Evolutionary conservation across 108 stramenopile genomes (phyloP).

Genomic region (Seminavis robusta): DNA sequence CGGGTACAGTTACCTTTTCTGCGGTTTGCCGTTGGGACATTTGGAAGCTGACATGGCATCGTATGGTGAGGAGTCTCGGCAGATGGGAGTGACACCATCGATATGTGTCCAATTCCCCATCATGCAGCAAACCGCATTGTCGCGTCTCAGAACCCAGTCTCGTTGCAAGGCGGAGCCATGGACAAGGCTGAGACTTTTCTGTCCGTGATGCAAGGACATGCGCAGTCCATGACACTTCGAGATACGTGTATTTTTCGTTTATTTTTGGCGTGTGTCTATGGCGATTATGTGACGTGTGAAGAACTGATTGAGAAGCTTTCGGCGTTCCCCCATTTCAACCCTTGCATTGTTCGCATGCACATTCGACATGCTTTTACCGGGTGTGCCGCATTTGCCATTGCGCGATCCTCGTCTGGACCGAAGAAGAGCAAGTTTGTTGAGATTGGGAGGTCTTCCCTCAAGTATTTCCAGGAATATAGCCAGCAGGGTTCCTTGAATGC

Average conservation of each 20-base stretch:
- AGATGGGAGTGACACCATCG: conserved; percentile 12
- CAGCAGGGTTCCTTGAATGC: conserved; percentile 23
- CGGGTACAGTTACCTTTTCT: conserved; percentile 7
- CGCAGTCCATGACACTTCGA: conserved; percentile 23
- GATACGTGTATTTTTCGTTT: conserved; percentile 23
- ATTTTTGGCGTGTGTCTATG: conserved; percentile 19
- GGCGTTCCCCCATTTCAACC: conserved; percentile 1
- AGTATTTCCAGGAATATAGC: conserved; percentile 6
- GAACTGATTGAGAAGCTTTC: conserved; percentile 9
- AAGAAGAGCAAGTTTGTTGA: conserved; percentile 3
- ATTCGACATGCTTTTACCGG: conserved; percentile 7
- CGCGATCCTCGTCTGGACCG: neutral
- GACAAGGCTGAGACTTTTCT: conserved; percentile 13
- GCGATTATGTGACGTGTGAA: conserved; percentile 14
- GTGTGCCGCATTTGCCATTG: conserved; percentile 10
- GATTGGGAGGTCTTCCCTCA: conserved; percentile 17
- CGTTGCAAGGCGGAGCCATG: conserved; percentile 14
- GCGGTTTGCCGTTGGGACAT: conserved; percentile 28
- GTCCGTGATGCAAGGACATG: conserved; percentile 8
- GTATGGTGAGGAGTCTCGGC: conserved; percentile 11
- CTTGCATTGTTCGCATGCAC: conserved; percentile 3
- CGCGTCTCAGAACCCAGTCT: conserved; percentile 26
- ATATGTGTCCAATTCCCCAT: conserved; percentile 11
- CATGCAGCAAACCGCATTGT: conserved; percentile 19
- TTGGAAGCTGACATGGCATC: conserved; percentile 20